Evolutionary conservation across 2,329 filamentous ascomycete genomes (phyloP).

Genomic region (Exophiala spinifera): DNA sequence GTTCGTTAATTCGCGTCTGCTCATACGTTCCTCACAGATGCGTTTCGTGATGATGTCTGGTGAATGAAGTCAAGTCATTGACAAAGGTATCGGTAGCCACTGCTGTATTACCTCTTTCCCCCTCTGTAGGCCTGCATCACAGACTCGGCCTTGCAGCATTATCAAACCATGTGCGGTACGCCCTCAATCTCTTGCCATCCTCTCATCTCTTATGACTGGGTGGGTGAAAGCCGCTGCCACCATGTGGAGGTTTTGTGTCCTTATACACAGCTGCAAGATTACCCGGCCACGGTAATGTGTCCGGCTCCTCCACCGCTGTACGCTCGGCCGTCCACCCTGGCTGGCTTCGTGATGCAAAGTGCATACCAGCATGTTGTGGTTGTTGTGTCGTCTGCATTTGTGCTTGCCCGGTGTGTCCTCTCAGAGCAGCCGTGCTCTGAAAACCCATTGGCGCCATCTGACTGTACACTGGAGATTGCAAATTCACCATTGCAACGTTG

Average conservation of each 20-base stretch:
- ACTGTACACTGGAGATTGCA: slow-evolving; percentile 5
- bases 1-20: too few relatives aligned
- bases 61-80: too few relatives aligned
- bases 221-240: slow-evolving; percentile 3
- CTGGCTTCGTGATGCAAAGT: neutral
- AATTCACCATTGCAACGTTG: slow-evolving; percentile 1
- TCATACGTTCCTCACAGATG: too few relatives aligned
- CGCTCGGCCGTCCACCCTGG: slow-evolving; percentile 3
- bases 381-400: neutral
- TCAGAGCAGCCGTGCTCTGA: neutral
- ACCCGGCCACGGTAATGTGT: slow-evolving; percentile 19
- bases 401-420: neutral
- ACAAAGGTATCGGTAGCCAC: too few relatives aligned
- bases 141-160: too few relatives aligned
- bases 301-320: neutral
- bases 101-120: too few relatives aligned
- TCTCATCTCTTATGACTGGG: neutral
- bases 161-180: too few relatives aligned
- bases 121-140: neutral
- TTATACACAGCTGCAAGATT: slow-evolving; percentile 16
- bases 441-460: slow-evolving; percentile 4
- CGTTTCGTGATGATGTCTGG: too few relatives aligned
- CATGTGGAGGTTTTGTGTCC: neutral
- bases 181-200: neutral
- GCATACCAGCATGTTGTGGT: neutral